phyloP scores from a whole-genome alignment of 768 basidiomycete genomes.

The Coprinopsis cinerea region DNA sequence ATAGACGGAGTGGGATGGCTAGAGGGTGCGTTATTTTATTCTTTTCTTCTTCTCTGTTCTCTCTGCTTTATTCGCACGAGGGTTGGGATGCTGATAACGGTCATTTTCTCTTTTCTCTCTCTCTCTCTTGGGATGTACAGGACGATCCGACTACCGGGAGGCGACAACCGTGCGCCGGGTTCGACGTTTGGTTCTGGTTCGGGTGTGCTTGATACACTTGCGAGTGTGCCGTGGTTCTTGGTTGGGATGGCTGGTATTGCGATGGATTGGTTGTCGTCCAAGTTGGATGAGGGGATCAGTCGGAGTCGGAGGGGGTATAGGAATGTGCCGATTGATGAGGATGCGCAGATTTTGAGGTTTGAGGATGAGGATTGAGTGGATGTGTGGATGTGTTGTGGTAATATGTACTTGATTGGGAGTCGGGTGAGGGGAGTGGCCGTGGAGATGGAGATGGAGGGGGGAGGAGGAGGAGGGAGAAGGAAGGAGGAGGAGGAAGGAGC shows the following conservation, averaged over 20 bases:
- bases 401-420: background rate
- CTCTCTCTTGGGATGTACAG: too few species aligned
- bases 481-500: too few species aligned
- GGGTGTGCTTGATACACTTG: constrained; percentile 62
- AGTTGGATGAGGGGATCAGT: constrained; percentile 27
- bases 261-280: constrained; percentile 56
- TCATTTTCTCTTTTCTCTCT: too few species aligned
- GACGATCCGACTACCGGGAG: constrained; percentile 73
- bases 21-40: constrained; percentile 54
- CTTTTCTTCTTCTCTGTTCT: too few species aligned
- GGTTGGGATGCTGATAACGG: too few species aligned
- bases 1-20: constrained; percentile 62
- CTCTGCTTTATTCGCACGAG: too few species aligned
- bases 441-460: background rate
- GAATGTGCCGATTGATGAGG: constrained; percentile 78
- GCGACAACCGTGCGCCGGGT: constrained; percentile 26
- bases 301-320: constrained; percentile 62
- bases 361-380: constrained; percentile 59
- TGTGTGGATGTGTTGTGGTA: too few species aligned
- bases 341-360: constrained; percentile 80
- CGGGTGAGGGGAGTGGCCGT: background rate
- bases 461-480: too few species aligned
- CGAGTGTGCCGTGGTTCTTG: constrained; percentile 87
- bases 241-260: constrained; percentile 73
- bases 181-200: constrained; percentile 32